phyloP scores from a whole-genome alignment of 352 stramenopile genomes.

The Phytopythium boreale region DNA sequence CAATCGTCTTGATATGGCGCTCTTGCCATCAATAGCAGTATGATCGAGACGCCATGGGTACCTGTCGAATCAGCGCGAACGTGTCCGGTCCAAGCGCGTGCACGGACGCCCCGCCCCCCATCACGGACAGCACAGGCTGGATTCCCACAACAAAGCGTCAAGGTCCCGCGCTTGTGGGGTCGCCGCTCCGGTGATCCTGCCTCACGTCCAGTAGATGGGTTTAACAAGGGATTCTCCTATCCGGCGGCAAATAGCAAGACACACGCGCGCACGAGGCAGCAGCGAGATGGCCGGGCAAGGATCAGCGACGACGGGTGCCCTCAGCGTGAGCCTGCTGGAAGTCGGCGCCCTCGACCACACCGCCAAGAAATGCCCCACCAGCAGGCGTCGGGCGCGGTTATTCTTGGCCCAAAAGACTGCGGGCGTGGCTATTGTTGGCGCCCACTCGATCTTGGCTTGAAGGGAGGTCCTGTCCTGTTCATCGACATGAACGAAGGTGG shows the following conservation, averaged over 20 bases:
- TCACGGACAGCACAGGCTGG: not conserved
- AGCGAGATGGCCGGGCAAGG: not conserved
- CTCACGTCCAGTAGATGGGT: not conserved
- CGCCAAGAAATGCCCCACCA: not conserved
- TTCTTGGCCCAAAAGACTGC: not conserved
- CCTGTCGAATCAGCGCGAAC: conserved; percentile 5
- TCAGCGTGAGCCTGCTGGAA: not conserved
- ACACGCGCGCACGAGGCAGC: not conserved
- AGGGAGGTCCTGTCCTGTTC: not conserved
- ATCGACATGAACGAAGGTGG: not conserved
- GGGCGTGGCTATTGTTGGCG: not conserved
- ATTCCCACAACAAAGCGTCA: not conserved
- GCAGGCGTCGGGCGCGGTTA: not conserved
- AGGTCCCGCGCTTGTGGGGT: not conserved
- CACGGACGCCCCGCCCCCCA: conserved; percentile 8
- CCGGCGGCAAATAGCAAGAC: not conserved
- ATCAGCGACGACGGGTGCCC: not conserved
- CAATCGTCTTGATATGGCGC: not conserved
- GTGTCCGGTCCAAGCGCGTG: not conserved
- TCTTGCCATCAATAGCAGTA: not conserved
- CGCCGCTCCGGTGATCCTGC: not conserved
- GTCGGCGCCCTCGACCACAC: not conserved
- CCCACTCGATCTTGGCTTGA: not conserved
- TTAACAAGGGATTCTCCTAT: not conserved
- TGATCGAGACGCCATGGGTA: not conserved